Evolutionary conservation across 371 early-diverging fungal species (phyloP).

Genomic region (Chytridium lagenaria): DNA sequence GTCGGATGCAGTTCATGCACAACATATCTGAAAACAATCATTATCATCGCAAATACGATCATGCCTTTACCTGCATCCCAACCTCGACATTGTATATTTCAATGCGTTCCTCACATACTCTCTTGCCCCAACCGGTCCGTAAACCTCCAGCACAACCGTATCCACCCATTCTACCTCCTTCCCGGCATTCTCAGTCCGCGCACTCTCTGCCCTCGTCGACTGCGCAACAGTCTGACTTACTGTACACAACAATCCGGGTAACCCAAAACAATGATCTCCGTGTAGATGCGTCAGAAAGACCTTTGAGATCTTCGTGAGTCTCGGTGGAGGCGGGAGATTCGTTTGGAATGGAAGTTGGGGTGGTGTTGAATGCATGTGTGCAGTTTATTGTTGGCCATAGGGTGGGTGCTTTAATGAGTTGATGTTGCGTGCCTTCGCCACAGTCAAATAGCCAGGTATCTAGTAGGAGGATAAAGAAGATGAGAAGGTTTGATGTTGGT

Average conservation of each 20-base stretch:
- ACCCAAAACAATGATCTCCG: conserved; percentile 69
- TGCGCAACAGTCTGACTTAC: conserved; percentile 51
- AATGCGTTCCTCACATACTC: conserved; percentile 60
- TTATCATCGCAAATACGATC: no score
- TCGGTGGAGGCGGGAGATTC: conserved; percentile 17
- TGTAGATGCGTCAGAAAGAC: conserved; percentile 70
- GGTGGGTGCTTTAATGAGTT: conserved; percentile 52
- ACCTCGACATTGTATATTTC: conserved; percentile 49
- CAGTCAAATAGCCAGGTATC: conserved; percentile 73
- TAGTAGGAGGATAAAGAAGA: conserved; percentile 5
- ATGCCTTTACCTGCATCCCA: conserved; percentile 28
- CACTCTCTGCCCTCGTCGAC: no score
- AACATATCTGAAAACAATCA: conserved; percentile 50
- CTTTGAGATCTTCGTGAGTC: conserved; percentile 50
- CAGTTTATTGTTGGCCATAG: neutral
- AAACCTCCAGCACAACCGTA: conserved; percentile 56
- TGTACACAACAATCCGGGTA: conserved; percentile 63
- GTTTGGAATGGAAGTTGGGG: conserved; percentile 3
- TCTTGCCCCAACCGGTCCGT: conserved; percentile 61
- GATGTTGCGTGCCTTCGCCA: conserved; percentile 79
- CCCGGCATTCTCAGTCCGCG: conserved; percentile 30
- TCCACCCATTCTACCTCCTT: conserved; percentile 22
- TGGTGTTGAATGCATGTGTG: neutral
- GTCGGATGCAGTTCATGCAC: conserved; percentile 54
- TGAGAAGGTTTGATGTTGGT: neutral